Base-by-base conservation (phyloP, 805 yeast genomes). In the Wickerhamomyces rabaulensis region DNA sequence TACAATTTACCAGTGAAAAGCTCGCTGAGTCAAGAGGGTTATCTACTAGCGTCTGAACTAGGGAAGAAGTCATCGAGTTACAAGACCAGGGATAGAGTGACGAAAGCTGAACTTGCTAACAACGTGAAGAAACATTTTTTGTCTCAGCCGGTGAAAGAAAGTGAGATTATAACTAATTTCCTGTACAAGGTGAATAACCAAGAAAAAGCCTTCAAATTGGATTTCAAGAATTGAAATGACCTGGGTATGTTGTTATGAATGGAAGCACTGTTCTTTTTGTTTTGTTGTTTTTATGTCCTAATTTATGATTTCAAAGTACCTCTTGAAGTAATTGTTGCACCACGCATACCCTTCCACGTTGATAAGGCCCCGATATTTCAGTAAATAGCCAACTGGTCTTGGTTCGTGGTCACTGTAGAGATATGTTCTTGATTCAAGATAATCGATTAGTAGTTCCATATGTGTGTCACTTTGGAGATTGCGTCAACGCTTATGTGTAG, bases 101-200 rank as follows among this genome's bases (percentile, higher is more conserved):
- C 80, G 41, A 85, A 82, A 61, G 68, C 68, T 3, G 87, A 81
- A 51, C 71, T 84, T 27, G 84, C 88, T 0, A 64, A 63, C 2
- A 74, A 74, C 22, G 80, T 82, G 22, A 83, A 80, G 64, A 76
- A 75, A 46, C 97, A 92, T 64, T 88, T 91, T 55, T 56, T 74
- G 52, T 56, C 66, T 9, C 73, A 71, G 40, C 74, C 77, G 12
- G 80, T 81, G 4, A 81, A 87, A 55, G 99, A 92, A 60, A 80
- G 84, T 48, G 98, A 92, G 56, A 80, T 86, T 27, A 81, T 92
- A 36, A 88, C 96, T 33, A 90, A 87, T 57, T 94, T 92, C 62
- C 72, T 94, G 46, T 94, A 92, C 68, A 83, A 87, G 57, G 90
- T 88, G 44, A 81, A 80, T 58, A 84, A 88, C 59, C 87, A 87